These are phyloP conservation scores for Pichia nakasei DNA, from an alignment of 805 yeast genomes.

Conservation along the genomic window DNA sequence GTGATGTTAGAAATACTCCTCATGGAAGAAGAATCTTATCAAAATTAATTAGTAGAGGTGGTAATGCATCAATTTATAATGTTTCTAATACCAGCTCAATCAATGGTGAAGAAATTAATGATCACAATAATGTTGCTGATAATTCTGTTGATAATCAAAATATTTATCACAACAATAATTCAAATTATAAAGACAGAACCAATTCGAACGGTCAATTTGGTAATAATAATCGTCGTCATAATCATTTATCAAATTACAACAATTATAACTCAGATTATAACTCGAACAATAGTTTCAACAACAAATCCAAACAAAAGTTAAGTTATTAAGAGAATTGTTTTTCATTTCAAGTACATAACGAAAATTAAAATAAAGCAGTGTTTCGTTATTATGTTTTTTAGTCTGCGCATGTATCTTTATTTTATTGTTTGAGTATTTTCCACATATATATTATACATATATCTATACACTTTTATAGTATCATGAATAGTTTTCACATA, in stretches of 20 bases:
- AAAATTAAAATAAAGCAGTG: not conserved
- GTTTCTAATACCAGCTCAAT: not conserved
- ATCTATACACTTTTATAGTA: no score
- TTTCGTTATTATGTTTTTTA: not conserved
- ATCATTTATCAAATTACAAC: not conserved
- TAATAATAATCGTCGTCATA: conserved; percentile 5
- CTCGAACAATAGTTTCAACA: not conserved
- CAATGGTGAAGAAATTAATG: not conserved
- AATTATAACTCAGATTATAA: not conserved
- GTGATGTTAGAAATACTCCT: conserved; percentile 79
- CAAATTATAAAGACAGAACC: not conserved
- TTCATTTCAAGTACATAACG: not conserved
- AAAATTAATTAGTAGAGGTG: conserved; percentile 35
- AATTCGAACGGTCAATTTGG: not conserved
- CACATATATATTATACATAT: no score
- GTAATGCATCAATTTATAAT: conserved; percentile 12
- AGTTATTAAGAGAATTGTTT: no score
- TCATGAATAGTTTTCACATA: no score
- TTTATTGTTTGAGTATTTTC: not conserved
- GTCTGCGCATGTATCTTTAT: not conserved
- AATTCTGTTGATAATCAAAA: not conserved
- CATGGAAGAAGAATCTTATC: conserved; percentile 91
- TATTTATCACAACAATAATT: not conserved
- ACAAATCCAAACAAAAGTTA: not conserved
- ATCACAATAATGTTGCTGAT: not conserved